These are phyloP conservation scores for Camelina sativa DNA, from an alignment of 345 rosid species.

Conservation along the genomic window DNA sequence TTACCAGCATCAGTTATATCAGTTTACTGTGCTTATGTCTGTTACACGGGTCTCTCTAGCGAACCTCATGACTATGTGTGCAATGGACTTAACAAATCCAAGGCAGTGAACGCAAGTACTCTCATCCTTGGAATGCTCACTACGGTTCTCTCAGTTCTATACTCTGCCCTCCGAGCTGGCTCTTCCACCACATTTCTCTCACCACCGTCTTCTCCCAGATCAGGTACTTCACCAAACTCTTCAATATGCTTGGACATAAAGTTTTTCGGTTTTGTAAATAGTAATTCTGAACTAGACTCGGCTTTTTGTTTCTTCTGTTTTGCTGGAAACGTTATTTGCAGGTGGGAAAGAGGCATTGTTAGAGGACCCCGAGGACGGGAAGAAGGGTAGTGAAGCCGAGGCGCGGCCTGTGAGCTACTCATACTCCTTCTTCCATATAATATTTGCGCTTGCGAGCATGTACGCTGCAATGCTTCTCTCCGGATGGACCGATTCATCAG, in stretches of 20 bases:
- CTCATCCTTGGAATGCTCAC: conserved; percentile 92
- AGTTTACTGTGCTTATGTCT: conserved; percentile 88
- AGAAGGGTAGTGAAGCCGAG: conserved; percentile 59
- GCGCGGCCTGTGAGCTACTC: conserved; percentile 81
- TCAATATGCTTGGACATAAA: neutral
- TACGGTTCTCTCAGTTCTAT: conserved; percentile 83
- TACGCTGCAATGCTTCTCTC: conserved; percentile 97
- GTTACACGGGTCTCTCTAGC: conserved; percentile 95
- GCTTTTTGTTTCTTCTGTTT: neutral
- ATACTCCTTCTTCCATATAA: conserved; percentile 87
- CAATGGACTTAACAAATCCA: conserved; percentile 86
- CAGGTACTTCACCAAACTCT: conserved; percentile 54
- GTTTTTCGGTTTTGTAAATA: neutral
- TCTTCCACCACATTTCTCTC: conserved; percentile 84
- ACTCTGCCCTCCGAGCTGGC: conserved; percentile 95
- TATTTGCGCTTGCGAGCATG: conserved; percentile 97
- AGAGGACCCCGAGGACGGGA: conserved; percentile 71
- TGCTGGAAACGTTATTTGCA: conserved; percentile 39
- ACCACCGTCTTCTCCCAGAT: conserved; percentile 88
- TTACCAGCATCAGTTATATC: conserved; percentile 95
- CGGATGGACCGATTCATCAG: conserved; percentile 84
- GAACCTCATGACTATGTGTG: conserved; percentile 93
- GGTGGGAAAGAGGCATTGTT: conserved; percentile 72
- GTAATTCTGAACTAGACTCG: conserved; percentile 1
- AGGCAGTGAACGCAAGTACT: conserved; percentile 76